phyloP scores from a whole-genome alignment of 345 rosid species.

The Microcos paniculata region DNA sequence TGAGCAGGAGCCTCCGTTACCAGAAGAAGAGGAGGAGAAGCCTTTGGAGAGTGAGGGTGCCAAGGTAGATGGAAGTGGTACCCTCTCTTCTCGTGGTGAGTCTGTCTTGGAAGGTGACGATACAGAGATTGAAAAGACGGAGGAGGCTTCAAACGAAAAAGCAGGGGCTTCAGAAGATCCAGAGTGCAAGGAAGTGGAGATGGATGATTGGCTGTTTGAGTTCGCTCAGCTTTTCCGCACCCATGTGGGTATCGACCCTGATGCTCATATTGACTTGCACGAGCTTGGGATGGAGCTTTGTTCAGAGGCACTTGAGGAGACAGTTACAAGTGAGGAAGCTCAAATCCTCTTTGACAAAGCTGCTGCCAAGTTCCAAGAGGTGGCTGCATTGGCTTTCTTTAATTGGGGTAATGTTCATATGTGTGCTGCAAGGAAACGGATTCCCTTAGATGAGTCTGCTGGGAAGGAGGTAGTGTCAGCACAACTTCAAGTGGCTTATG shows the following conservation, averaged over 20 bases:
- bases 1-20: constrained; percentile 81
- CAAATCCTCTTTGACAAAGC: constrained; percentile 88
- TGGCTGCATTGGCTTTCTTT: constrained; percentile 92
- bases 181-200: constrained; percentile 81
- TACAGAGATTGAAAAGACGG: constrained; percentile 50
- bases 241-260: constrained; percentile 90
- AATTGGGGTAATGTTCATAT: constrained; percentile 99
- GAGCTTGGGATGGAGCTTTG: constrained; percentile 99
- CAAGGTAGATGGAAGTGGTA: constrained; percentile 56
- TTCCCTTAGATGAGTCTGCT: constrained; percentile 87
- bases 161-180: constrained; percentile 56
- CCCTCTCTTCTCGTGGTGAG: constrained; percentile 52
- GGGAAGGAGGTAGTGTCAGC: constrained; percentile 59
- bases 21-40: constrained; percentile 80
- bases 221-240: constrained; percentile 94
- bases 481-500: constrained; percentile 84
- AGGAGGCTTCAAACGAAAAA: constrained; percentile 56
- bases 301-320: constrained; percentile 94
- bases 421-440: constrained; percentile 97
- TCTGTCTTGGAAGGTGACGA: constrained; percentile 45
- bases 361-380: constrained; percentile 94
- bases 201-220: constrained; percentile 98
- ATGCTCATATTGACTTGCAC: constrained; percentile 91
- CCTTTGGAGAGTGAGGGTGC: constrained; percentile 50
- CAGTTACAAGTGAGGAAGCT: constrained; percentile 90